Evolutionary conservation across 352 stramenopile species (phyloP).

Genomic region (Pythium guiyangense): DNA sequence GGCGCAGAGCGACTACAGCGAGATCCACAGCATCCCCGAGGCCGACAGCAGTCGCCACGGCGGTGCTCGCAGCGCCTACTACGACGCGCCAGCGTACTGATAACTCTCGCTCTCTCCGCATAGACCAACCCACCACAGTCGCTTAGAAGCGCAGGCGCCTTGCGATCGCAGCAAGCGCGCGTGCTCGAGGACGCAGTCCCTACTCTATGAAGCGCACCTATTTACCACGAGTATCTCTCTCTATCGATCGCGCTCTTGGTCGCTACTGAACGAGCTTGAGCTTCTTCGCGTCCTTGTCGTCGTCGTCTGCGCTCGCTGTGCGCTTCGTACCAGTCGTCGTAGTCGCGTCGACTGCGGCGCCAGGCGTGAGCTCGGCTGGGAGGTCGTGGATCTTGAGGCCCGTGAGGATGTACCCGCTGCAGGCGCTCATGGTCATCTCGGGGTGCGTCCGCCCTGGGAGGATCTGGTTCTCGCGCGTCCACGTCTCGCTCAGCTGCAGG

Average conservation of each 20-base stretch:
- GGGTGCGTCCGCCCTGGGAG: conserved; percentile 93
- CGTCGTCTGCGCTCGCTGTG: neutral
- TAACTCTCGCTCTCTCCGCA: too few relatives aligned
- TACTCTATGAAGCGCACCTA: too few relatives aligned
- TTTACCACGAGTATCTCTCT: too few relatives aligned
- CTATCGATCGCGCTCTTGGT: neutral
- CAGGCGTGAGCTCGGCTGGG: neutral
- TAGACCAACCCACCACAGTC: neutral
- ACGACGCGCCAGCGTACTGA: conserved; percentile 3
- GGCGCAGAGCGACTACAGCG: conserved; percentile 13
- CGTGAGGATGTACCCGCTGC: conserved; percentile 93
- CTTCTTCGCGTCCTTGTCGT: conserved; percentile 9
- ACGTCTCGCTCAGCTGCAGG: conserved; percentile 93
- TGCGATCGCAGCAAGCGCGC: too few relatives aligned
- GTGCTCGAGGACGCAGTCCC: too few relatives aligned
- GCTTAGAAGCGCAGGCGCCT: too few relatives aligned
- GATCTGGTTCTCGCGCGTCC: conserved; percentile 94
- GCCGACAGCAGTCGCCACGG: neutral
- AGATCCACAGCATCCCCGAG: conserved; percentile 18
- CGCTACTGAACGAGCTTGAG: conserved; percentile 8
- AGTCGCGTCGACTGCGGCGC: neutral
- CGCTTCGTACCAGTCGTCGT: neutral
- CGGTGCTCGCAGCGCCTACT: neutral
- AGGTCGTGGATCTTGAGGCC: conserved; percentile 87
- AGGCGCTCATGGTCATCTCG: conserved; percentile 96